A percentile compares a stretch with the other conserved stretches of the same genome.
These are phyloP conservation scores for Withania somnifera DNA, from an alignment of 305 asterid genomes.

Conservation along the genomic window DNA sequence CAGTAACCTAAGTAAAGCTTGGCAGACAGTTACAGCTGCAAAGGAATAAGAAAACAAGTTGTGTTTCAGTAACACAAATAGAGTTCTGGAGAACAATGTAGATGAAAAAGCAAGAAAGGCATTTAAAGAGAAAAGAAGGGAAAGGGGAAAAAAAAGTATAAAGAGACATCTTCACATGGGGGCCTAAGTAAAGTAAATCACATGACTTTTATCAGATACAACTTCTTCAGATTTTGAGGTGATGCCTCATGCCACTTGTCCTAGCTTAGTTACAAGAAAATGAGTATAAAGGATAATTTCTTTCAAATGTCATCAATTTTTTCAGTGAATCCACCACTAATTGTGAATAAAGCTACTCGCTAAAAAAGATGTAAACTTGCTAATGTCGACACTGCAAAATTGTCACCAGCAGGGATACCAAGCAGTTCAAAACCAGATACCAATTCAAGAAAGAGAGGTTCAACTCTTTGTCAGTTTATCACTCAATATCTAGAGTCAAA, in stretches of 20 bases:
- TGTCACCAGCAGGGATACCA: not conserved
- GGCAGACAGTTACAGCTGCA: slow-evolving; percentile 16
- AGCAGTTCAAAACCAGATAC: not conserved
- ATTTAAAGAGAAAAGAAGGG: slow-evolving; percentile 12
- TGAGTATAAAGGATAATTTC: slow-evolving; percentile 1
- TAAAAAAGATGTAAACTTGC: not conserved
- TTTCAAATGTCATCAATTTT: not conserved
- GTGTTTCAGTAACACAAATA: slow-evolving; percentile 4
- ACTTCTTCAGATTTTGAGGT: slow-evolving; percentile 20
- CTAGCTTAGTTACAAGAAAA: slow-evolving; percentile 16
- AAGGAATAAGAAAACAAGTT: slow-evolving; percentile 2
- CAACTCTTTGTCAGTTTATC: not conserved
- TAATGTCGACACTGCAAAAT: not conserved
- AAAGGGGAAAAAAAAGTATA: slow-evolving; percentile 10
- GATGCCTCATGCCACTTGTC: slow-evolving; percentile 15
- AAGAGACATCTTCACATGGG: slow-evolving; percentile 34
- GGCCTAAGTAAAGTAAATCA: slow-evolving; percentile 1
- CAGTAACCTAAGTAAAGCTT: slow-evolving; percentile 1
- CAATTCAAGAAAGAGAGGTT: not conserved
- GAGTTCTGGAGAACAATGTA: not conserved
- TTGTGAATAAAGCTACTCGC: not conserved
- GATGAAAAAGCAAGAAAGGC: slow-evolving; percentile 16
- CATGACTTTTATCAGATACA: slow-evolving; percentile 9
- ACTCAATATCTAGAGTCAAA: not conserved
- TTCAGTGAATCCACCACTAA: not conserved